Base-by-base conservation (phyloP, 2,329 filamentous ascomycete species). In the Hymenoscyphus fructigenus region DNA sequence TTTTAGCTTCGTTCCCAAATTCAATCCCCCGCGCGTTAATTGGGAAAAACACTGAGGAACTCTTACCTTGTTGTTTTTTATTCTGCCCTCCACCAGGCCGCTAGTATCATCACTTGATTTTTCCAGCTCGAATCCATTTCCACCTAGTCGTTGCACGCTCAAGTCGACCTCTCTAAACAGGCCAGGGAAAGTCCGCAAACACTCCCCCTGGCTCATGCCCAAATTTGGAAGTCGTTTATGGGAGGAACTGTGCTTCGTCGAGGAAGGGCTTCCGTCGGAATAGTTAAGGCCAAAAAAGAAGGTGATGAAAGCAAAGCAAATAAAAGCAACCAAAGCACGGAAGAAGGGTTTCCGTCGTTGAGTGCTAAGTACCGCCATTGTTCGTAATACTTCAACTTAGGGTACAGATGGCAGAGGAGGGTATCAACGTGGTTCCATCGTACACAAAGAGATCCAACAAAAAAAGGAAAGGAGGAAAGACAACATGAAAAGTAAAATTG, bases 131-230 rank as follows among this genome's bases (percentile, higher is more conserved):
- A 84, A 84, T 3, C 78, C 76, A 14, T 41, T 57, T 28, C 32
- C 47, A 6, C 36, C 36, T 23, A 44, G 82, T 62, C 79, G 71
- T 26, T 78, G 75, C 1, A 82, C 79, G 7, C 76, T 77, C 59
- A 79, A 71, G 44, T 83, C 80, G 64, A 85, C 78, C 63, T 84
- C 79, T 47, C 77, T 76, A 0, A 77, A 80, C 20, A 85, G 74
- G 2, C 78, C 79, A 0, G 83, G 82, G 66, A 85, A 85, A 1
- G 73, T 70, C 47, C 70, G 70, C 7, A 71, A 67, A 71, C 83
- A 85, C 69, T 84, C 77, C 26, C 76, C 68, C 29, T 78, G 75
- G 14, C 75, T 79, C 57, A 85, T 76, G 56, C 57, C 63, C 7
- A 72, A 59, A 34, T 62, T 66, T 20, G 36, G 14, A 26, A 29